Conservation (phyloP, 805 yeast genomes). For the Candida lessepsii region DNA sequence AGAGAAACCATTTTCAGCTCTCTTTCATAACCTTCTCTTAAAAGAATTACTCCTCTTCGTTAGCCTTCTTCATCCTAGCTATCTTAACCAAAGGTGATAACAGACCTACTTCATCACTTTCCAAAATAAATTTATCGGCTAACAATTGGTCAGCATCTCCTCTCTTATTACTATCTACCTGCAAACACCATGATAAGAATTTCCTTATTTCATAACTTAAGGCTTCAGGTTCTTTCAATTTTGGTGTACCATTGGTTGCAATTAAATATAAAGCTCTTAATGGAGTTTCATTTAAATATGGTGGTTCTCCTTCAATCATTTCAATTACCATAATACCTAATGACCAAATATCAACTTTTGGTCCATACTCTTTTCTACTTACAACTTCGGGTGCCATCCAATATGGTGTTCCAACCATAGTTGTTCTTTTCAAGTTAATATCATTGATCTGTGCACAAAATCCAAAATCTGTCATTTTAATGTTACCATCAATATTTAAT, state of each 20-base stretch:
- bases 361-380: slow-evolving; percentile 90
- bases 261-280: slow-evolving; percentile 88
- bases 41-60: slow-evolving; percentile 19
- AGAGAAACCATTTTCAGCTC: no score
- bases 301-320: slow-evolving; percentile 99
- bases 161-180: slow-evolving; percentile 79
- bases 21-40: no score
- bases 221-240: slow-evolving; percentile 82
- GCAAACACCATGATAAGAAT: slow-evolving; percentile 75
- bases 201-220: slow-evolving; percentile 62
- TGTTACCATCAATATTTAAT: slow-evolving; percentile 78
- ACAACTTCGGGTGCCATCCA: slow-evolving; percentile 99
- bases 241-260: slow-evolving; percentile 96
- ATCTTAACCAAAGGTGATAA: slow-evolving; percentile 73
- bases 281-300: slow-evolving; percentile 94
- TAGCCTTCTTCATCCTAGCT: slow-evolving; percentile 64
- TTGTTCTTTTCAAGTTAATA: slow-evolving; percentile 77
- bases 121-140: slow-evolving; percentile 58
- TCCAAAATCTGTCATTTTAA: slow-evolving; percentile 93
- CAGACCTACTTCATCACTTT: slow-evolving; percentile 59
- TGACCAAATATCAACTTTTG: slow-evolving; percentile 97
- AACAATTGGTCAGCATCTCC: slow-evolving; percentile 76
- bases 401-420: slow-evolving; percentile 99
- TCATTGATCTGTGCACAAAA: slow-evolving; percentile 82
- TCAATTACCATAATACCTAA: slow-evolving; percentile 97